phyloP scores from a whole-genome alignment of 805 yeast genomes.

The Teunomyces gatunensis region DNA sequence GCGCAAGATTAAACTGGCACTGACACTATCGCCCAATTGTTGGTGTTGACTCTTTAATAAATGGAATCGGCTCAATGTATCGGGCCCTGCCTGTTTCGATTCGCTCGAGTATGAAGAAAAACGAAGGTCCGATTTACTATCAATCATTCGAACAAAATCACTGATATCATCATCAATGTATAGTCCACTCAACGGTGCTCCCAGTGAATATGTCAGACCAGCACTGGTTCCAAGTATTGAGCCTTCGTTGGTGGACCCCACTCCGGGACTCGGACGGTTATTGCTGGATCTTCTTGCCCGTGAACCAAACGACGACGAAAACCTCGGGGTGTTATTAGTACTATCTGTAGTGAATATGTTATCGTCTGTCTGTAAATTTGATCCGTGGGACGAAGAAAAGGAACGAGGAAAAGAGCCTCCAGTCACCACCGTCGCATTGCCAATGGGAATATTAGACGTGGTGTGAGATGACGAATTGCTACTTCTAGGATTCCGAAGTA shows the following conservation, averaged over 20 bases:
- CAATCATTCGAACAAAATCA: slow-evolving; percentile 70
- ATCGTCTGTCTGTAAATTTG: slow-evolving; percentile 28
- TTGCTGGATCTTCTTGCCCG: slow-evolving; percentile 49
- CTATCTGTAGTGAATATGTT: slow-evolving; percentile 22
- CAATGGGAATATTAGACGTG: slow-evolving; percentile 23
- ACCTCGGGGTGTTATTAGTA: slow-evolving; percentile 48
- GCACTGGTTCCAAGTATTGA: slow-evolving; percentile 32
- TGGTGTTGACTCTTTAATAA: slow-evolving; percentile 52
- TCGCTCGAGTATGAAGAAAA: slow-evolving; percentile 16
- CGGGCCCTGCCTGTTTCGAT: slow-evolving; percentile 19
- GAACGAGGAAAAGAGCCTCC: slow-evolving; percentile 31
- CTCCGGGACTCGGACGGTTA: slow-evolving; percentile 22
- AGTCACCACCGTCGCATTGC: slow-evolving; percentile 10
- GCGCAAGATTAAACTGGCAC: slow-evolving; percentile 45
- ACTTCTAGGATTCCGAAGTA: slow-evolving; percentile 49
- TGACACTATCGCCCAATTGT: slow-evolving; percentile 52
- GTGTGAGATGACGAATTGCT: slow-evolving; percentile 40
- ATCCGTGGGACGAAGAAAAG: slow-evolving; percentile 40
- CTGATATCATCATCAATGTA: slow-evolving; percentile 58
- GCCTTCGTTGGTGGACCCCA: slow-evolving; percentile 12
- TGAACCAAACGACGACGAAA: slow-evolving; percentile 73
- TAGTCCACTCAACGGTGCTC: slow-evolving; percentile 40
- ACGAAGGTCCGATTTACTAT: slow-evolving; percentile 56
- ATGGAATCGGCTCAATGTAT: slow-evolving; percentile 52
- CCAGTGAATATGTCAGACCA: slow-evolving; percentile 33